A percentile compares a stretch with the other conserved stretches of the same genome.
Conservation (phyloP, 176 grass and related monocot genomes). For the Themeda triandra region DNA sequence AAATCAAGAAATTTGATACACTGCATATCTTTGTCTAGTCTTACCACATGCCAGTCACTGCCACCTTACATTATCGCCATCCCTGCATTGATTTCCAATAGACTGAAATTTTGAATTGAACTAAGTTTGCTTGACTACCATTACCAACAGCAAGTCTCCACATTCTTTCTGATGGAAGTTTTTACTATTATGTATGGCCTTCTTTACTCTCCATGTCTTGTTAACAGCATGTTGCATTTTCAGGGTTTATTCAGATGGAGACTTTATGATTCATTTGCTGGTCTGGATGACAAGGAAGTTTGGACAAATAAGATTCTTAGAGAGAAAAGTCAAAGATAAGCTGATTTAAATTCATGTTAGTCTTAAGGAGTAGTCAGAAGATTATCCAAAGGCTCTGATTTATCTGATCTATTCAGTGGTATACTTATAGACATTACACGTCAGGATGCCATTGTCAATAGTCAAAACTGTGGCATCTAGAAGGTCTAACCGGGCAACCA, state of each 20-base stretch:
- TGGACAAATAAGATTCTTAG: slow-evolving; percentile 61
- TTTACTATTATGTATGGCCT: background rate
- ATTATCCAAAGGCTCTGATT: background rate
- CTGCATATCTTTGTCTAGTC: background rate
- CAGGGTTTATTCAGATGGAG: slow-evolving; percentile 87
- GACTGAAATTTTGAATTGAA: background rate
- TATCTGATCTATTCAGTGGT: background rate
- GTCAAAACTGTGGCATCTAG: background rate
- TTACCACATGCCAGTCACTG: background rate
- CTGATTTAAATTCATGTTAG: background rate
- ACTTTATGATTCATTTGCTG: slow-evolving; percentile 92
- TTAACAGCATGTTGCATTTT: background rate
- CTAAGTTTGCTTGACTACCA: background rate
- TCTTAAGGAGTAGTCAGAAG: background rate
- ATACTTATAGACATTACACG: background rate
- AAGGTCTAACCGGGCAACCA: background rate
- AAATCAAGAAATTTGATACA: background rate
- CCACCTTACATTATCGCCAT: background rate
- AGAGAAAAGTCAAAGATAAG: slow-evolving; percentile 30
- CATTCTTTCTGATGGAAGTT: background rate
- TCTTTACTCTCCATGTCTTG: background rate
- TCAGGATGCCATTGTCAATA: background rate
- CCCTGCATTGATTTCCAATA: background rate
- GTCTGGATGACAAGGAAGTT: slow-evolving; percentile 66
- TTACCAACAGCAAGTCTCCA: background rate